Conservation (phyloP, 305 asterid genomes). For the Fraxinus platypoda region DNA sequence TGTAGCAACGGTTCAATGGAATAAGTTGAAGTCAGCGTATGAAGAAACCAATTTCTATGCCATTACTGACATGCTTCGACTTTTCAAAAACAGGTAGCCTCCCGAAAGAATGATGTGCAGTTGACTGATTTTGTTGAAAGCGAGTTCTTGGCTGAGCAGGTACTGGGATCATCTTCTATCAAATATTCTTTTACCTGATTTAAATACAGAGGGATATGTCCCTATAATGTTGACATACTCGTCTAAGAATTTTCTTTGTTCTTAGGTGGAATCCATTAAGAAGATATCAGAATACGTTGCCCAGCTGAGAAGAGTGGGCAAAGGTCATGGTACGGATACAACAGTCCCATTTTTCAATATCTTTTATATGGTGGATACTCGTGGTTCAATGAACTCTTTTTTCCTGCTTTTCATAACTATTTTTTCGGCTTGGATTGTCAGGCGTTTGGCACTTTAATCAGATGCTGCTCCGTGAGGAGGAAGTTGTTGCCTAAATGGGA, state of each 20-base stretch:
- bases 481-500: slow-evolving; percentile 33
- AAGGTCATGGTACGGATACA: slow-evolving; percentile 65
- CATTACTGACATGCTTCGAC: slow-evolving; percentile 12
- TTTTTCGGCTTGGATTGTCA: slow-evolving; percentile 21
- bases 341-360: background rate
- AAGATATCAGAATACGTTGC: slow-evolving; percentile 76
- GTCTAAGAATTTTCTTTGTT: background rate
- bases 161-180: slow-evolving; percentile 18
- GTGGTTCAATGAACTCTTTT: background rate
- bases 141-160: slow-evolving; percentile 79
- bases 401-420: background rate
- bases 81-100: slow-evolving; percentile 53
- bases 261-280: slow-evolving; percentile 60
- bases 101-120: slow-evolving; percentile 58
- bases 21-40: background rate
- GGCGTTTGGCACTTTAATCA: slow-evolving; percentile 88
- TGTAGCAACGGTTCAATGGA: background rate
- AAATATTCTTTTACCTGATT: background rate
- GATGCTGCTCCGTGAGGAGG: slow-evolving; percentile 52
- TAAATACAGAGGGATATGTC: background rate
- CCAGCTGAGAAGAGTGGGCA: slow-evolving; percentile 84
- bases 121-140: slow-evolving; percentile 72
- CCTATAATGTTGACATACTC: background rate
- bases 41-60: background rate
- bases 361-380: background rate